A percentile compares a stretch with the other conserved stretches of the same genome.
Evolutionary conservation across 345 rosid species (phyloP).

Genomic region (Syzygium aqueum): DNA sequence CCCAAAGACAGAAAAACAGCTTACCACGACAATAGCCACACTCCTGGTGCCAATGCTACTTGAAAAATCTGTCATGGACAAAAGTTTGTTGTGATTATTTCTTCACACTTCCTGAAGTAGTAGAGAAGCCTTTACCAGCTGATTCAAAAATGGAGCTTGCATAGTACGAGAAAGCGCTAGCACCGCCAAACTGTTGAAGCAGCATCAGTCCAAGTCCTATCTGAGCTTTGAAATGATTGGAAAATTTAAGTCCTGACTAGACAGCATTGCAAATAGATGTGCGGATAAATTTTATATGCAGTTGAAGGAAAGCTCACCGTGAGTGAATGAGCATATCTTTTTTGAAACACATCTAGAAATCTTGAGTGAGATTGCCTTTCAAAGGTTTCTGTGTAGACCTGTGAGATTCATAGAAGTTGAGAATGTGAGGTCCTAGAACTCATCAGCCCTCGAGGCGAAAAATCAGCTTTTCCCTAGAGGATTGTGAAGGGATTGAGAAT

Average conservation of each 20-base stretch:
- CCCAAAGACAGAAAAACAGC: background rate
- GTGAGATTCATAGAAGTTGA: background rate
- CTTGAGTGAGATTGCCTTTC: slow-evolving; percentile 16
- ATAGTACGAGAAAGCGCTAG: slow-evolving; percentile 29
- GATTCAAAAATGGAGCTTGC: slow-evolving; percentile 31
- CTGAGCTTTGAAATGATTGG: slow-evolving; percentile 15
- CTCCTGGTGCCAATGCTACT: slow-evolving; percentile 28
- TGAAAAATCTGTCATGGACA: slow-evolving; percentile 18
- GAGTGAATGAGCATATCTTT: slow-evolving; percentile 41
- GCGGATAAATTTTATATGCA: background rate
- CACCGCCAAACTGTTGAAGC: slow-evolving; percentile 53
- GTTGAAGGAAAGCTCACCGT: slow-evolving; percentile 19
- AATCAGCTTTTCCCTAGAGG: background rate
- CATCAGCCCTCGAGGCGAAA: background rate
- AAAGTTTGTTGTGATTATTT: background rate
- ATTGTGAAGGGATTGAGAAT: background rate
- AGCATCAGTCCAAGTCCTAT: slow-evolving; percentile 56
- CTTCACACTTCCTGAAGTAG: background rate
- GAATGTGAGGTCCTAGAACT: background rate
- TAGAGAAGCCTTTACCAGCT: slow-evolving; percentile 29
- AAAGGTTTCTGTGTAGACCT: slow-evolving; percentile 31
- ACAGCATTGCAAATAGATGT: background rate
- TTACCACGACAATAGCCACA: slow-evolving; percentile 32
- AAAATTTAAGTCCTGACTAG: background rate
- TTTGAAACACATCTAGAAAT: slow-evolving; percentile 38